Evolutionary conservation across 2,329 filamentous ascomycete genomes (phyloP), one percentile per base, ranked within the genome.

Genomic region (Colletotrichum sublineola): DNA sequence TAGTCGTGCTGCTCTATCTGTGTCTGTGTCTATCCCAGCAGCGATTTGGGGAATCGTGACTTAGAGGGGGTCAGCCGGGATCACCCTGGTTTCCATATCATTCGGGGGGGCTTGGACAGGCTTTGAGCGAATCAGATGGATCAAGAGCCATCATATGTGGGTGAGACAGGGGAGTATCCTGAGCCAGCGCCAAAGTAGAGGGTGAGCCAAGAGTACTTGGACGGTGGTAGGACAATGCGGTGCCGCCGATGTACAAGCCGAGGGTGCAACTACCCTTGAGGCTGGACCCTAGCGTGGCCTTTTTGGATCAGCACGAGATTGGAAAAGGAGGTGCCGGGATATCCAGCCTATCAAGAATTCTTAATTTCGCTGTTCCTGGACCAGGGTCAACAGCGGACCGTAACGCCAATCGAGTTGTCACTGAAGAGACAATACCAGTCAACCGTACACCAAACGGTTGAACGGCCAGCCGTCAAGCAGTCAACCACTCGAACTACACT

Each of bases 241-340:
- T 71, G 50, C 67, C 71, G 67, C 67, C 68, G 29, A 70, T 53
- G 71, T 73, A 73, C 68, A 73, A 57, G 68, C 55, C n/a, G 52
- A 24, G 52, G 67, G 71, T 36, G 70, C 70, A 44, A 42, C 67
- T 71, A 73, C 71, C 62, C 71, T 72, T 24, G 71, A 62, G 67
- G 71, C 71, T 58, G 50, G 52, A 58, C 42, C 71, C 57, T 71
- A 63, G 58, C 44, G 38, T 24, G 36, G 29, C 38, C 29, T 44
- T 52, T 55, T 6, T 31, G 50, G 50, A 44, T 63, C 63, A 63
- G 67, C 68, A 58, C 62, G 67, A 73, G 56, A 73, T 73, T 73
- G 71, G 48, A 73, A 73, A 73, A 73, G 71, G 71, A 68, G 71
- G 50, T 52, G 63, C 68, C 33, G 61, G 70, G 67, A 20, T 33